Evolutionary conservation across 176 grass and related monocot genomes (phyloP), one percentile per base, ranked within the genome.

Genomic region (Musa acuminata): DNA sequence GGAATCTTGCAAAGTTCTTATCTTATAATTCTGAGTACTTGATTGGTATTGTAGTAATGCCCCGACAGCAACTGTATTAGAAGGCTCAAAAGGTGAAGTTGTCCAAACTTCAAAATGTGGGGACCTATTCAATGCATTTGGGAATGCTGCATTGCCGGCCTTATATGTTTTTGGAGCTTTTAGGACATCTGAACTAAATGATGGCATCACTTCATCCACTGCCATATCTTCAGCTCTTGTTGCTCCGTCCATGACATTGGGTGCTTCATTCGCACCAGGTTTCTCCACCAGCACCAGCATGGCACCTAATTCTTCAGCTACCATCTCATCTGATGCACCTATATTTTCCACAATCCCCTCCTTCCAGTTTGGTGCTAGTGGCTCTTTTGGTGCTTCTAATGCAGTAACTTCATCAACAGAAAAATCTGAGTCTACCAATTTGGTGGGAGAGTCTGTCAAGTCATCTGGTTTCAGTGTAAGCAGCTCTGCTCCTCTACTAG

Each of bases 311-410:
- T 58, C 77, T 24, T 49, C 16, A 58, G 22, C 13, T 49, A n/a
- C 66, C 20, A 49, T 29, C 25, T 70, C 52, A 14, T 3, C 53
- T 71, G 77, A 53, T 13, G 26, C 51, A 9, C 66, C 65, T 21
- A 17, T 66, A 53, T 77, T 53, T 77, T 51, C 49, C 49, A 66
- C 75, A 10, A 48, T 12, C 16, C 3, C 3, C 16, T 24, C 77
- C 14, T 79, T 57, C 52, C 77, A 79, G 25, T 79, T 70, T 49
- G 52, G 51, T 16, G 54, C 77, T 16, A 48, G 52, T 79, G 17
- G 16, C 53, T 49, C 24, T 27, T 19, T 57, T 27, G 26, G 24
- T 79, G 22, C 51, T 60, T 3, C 51, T 48, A 11, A 9, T 27
- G 11, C 53, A 11, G 11, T 35, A 71, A 13, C 19, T 1, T 29